Conservation (phyloP, 768 basidiomycete genomes). For the Auricularia heimuer region DNA sequence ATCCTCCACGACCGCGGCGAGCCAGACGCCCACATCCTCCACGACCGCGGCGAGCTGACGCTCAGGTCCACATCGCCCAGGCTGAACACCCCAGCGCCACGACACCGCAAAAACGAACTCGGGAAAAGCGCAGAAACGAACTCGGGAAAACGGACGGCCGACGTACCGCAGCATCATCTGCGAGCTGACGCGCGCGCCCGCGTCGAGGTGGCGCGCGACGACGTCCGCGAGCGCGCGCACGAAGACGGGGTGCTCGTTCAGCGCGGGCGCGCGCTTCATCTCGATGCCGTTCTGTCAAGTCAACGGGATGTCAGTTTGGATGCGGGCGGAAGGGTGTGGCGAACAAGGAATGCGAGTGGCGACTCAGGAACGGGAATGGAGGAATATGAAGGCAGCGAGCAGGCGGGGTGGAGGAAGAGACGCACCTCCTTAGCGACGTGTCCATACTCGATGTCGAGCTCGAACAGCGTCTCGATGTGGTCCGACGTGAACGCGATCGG, state of each 20-base stretch:
- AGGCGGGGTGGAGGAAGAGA: neutral
- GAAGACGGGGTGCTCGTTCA: slow-evolving; percentile 95
- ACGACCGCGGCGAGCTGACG: too few relatives aligned
- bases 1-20: too few relatives aligned
- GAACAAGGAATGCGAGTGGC: too few relatives aligned
- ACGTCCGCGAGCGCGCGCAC: slow-evolving; percentile 92
- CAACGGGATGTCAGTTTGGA: too few relatives aligned
- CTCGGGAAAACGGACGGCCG: too few relatives aligned
- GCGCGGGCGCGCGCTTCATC: slow-evolving; percentile 76
- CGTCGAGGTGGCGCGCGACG: slow-evolving; percentile 60
- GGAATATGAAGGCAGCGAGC: neutral
- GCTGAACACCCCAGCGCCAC: too few relatives aligned
- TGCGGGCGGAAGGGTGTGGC: neutral
- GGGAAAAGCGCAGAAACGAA: too few relatives aligned
- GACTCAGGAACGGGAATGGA: too few relatives aligned
- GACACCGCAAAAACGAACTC: too few relatives aligned
- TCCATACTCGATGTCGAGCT: slow-evolving; percentile 88
- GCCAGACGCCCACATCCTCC: too few relatives aligned
- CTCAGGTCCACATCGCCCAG: too few relatives aligned
- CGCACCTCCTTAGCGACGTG: slow-evolving; percentile 84
- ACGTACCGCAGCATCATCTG: slow-evolving; percentile 62
- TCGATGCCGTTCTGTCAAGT: slow-evolving; percentile 73
- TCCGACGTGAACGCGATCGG: slow-evolving; percentile 99
- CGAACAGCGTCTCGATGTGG: slow-evolving; percentile 97
- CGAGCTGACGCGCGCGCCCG: slow-evolving; percentile 56